A percentile compares a stretch with the other conserved stretches of the same genome.
These are phyloP conservation scores for Veloporphyrellus conicus DNA, from an alignment of 1,284 basidiomycete species.

Conservation along the genomic window DNA sequence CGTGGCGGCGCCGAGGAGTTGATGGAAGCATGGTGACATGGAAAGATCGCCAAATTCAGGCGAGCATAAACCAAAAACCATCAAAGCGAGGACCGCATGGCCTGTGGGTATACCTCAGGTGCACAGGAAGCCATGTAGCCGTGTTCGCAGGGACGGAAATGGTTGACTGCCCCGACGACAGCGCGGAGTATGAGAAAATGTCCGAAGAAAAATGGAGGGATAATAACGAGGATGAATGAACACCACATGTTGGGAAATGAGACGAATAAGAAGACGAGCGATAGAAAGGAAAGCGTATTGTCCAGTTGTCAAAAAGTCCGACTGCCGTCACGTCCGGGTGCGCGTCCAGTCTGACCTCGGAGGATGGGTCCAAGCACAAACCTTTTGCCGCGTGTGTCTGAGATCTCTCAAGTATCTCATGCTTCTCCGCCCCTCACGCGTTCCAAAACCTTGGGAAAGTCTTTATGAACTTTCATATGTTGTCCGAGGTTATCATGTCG, in stretches of 20 bases:
- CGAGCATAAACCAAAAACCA: constrained; percentile 20
- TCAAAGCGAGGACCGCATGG: constrained; percentile 16
- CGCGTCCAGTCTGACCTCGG: constrained; percentile 22
- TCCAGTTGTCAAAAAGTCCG: constrained; percentile 26
- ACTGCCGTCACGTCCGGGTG: constrained; percentile 23
- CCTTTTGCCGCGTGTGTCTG: constrained; percentile 13
- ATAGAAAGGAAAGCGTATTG: constrained; percentile 27
- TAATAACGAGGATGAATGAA: constrained; percentile 22
- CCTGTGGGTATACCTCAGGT: constrained; percentile 25
- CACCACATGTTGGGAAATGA: constrained; percentile 28
- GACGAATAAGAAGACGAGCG: constrained; percentile 22
- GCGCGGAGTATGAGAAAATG: constrained; percentile 21
- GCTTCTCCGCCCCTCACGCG: constrained; percentile 26
- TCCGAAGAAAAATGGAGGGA: constrained; percentile 25
- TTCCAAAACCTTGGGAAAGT: constrained; percentile 27
- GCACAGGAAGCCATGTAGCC: constrained; percentile 11
- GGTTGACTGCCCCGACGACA: constrained; percentile 18
- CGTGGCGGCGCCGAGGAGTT: constrained; percentile 22
- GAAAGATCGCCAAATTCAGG: constrained; percentile 19
- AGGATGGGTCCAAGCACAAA: constrained; percentile 17
- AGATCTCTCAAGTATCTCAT: constrained; percentile 13
- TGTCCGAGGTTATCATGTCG: constrained; percentile 82
- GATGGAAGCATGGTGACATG: constrained; percentile 25
- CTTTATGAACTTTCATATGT: constrained; percentile 67
- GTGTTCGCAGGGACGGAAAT: constrained; percentile 16